phyloP scores from a whole-genome alignment of 768 basidiomycete genomes.

The Nevesoporus exiguus region DNA sequence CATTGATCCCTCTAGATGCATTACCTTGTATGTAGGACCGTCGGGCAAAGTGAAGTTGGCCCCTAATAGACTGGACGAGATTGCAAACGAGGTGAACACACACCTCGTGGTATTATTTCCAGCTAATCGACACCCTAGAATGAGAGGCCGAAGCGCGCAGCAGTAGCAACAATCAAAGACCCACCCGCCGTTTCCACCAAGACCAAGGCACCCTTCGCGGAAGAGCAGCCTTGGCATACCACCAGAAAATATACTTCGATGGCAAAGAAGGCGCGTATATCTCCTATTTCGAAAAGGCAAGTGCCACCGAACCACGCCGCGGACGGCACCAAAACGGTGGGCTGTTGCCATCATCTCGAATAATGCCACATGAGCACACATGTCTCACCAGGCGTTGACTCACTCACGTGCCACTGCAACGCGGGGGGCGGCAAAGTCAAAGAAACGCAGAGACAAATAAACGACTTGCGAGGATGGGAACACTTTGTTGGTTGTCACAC shows the following conservation, averaged over 20 bases:
- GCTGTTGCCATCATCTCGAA: background rate
- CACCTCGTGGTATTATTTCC: background rate
- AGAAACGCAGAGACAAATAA: too few species aligned
- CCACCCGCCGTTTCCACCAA: background rate
- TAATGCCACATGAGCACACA: background rate
- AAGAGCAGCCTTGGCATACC: slow-evolving; percentile 2
- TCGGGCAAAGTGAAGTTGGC: slow-evolving; percentile 28
- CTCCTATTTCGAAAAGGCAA: slow-evolving; percentile 7
- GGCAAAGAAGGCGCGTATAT: slow-evolving; percentile 25
- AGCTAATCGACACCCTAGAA: slow-evolving; percentile 6
- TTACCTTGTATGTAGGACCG: slow-evolving; percentile 13
- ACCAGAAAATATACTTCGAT: slow-evolving; percentile 23
- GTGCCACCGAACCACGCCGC: slow-evolving; percentile 1
- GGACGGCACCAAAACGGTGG: slow-evolving; percentile 9
- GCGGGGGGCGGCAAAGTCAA: background rate
- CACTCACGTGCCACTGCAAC: background rate
- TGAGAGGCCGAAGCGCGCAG: slow-evolving; percentile 6
- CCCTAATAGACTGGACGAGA: slow-evolving; percentile 10
- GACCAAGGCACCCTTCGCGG: background rate
- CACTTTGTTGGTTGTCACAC: too few species aligned
- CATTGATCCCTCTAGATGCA: background rate
- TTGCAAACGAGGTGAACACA: slow-evolving; percentile 15
- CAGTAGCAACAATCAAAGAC: background rate
- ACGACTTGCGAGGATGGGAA: background rate
- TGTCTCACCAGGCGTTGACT: slow-evolving; percentile 1